Evolutionary conservation across 2,329 filamentous ascomycete genomes (phyloP).

Genomic region (Nothophoma quercina): DNA sequence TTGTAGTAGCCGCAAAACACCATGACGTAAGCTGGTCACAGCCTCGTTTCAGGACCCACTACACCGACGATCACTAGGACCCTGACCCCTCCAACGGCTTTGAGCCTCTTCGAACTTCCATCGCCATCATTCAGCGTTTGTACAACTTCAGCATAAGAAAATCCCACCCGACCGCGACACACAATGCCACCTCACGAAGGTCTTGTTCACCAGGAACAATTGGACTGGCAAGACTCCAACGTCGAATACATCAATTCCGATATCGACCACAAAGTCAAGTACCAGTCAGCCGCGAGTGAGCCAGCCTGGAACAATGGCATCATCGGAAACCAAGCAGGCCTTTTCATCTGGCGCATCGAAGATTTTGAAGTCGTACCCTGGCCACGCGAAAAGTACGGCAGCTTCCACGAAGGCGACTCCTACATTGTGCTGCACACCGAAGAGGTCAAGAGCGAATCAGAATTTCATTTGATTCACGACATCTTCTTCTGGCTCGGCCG

Average conservation of each 20-base stretch:
- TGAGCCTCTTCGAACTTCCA: background rate
- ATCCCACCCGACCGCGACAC: background rate
- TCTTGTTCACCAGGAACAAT: conserved; percentile 68
- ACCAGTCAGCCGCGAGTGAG: conserved; percentile 69
- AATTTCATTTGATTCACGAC: conserved; percentile 57
- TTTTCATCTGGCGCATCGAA: conserved; percentile 72
- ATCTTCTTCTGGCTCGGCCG: conserved; percentile 75
- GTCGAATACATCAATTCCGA: conserved; percentile 70
- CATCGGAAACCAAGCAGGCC: conserved; percentile 62
- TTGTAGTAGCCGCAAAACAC: too few relatives aligned
- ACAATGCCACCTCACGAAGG: conserved; percentile 69
- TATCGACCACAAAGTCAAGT: conserved; percentile 73
- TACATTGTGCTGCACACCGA: conserved; percentile 71
- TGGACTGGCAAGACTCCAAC: conserved; percentile 73
- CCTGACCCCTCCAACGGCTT: background rate
- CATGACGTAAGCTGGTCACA: conserved; percentile 8
- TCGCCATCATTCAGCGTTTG: background rate
- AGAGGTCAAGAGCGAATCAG: conserved; percentile 53
- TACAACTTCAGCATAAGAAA: background rate
- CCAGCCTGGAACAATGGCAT: conserved; percentile 71
- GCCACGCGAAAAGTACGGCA: conserved; percentile 64
- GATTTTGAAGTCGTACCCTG: conserved; percentile 70
- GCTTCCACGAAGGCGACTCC: conserved; percentile 73
- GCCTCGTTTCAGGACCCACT: conserved; percentile 8
- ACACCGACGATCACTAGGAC: background rate